Base-by-base conservation (phyloP, 441 rosid species). In the Pelargonium citronellum region DNA sequence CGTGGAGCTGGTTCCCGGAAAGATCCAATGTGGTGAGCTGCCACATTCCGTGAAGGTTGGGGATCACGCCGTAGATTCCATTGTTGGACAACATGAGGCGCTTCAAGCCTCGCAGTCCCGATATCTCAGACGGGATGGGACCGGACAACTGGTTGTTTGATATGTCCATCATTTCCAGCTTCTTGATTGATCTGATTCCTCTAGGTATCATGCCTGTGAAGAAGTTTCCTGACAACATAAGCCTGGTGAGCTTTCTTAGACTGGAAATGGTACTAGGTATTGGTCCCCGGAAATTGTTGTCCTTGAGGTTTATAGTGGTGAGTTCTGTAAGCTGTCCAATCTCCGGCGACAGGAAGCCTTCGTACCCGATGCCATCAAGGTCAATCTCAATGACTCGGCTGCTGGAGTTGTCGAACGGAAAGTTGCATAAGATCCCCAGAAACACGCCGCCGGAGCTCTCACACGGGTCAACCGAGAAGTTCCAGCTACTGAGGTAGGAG, bases 301-400 rank as follows among this genome's bases (percentile, higher is more conserved):
- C 69, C 78, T 80, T 76, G 13, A 83, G 75, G 66, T 77, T 67
- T 9, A 85, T 83, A 58, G 74, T 70, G 58, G 87, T 81, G 43
- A 86, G 87, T 73, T 83, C 89, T 0, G 87, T 81, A 8, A 88
- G 70, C 78, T 80, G 83, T 9, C 93, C 89, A 2, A 81, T 68
- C 7, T 70, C 13, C 8, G 82, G 81, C 61, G 85, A 34, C 30
- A 83, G 77, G 70, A 83, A 85, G 5, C 90, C 90, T 19, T 88
- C 93, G 65, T 88, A 83, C 6, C 87, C 84, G 0, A 68, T 73
- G 17, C 78, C 73, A 67, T 88, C 91, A 8, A 86, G 86, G 16
- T 83, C 82, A 10, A 88, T 72, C 22, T 80, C 79, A 30, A 64
- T 77, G 47, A 88, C 72, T 57, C 87, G 77, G 62, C 72, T 80